Evolutionary conservation across 2,329 filamentous ascomycete species (phyloP).

Genomic region (Pseudogymnoascus verrucosus): DNA sequence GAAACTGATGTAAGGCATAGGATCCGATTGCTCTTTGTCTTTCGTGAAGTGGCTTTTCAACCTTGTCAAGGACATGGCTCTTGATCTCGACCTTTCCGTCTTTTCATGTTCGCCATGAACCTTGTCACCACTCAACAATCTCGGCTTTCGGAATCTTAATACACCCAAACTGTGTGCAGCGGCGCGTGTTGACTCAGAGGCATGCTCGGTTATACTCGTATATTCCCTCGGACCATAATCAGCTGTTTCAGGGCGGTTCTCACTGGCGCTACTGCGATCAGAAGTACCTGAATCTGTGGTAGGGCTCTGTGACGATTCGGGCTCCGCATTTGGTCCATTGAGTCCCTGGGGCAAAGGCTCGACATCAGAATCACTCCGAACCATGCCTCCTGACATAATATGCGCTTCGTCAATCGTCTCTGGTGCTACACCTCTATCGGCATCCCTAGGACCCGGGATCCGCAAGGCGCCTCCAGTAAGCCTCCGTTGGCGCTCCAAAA

Average conservation of each 20-base stretch:
- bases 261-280: background rate
- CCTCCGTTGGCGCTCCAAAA: slow-evolving; percentile 76
- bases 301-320: background rate
- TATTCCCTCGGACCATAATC: slow-evolving; percentile 15
- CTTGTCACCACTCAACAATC: slow-evolving; percentile 30
- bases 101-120: slow-evolving; percentile 28
- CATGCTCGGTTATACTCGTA: slow-evolving; percentile 21
- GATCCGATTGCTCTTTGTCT: slow-evolving; percentile 42
- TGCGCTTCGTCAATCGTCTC: slow-evolving; percentile 39
- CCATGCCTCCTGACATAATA: background rate
- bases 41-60: slow-evolving; percentile 36
- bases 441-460: slow-evolving; percentile 87
- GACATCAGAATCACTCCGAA: slow-evolving; percentile 2
- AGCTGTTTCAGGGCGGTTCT: background rate
- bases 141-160: slow-evolving; percentile 39
- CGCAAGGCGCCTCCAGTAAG: slow-evolving; percentile 65
- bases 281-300: slow-evolving; percentile 1
- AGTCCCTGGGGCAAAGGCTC: background rate
- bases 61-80: slow-evolving; percentile 44
- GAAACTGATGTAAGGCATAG: slow-evolving; percentile 87
- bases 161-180: slow-evolving; percentile 17
- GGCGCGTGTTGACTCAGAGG: slow-evolving; percentile 20
- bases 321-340: background rate
- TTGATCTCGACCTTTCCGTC: slow-evolving; percentile 10
- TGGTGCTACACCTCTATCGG: slow-evolving; percentile 72